Evolutionary conservation across 2,329 filamentous ascomycete genomes (phyloP), one percentile per base, ranked within the genome.

Genomic region (Alternaria arborescens): DNA sequence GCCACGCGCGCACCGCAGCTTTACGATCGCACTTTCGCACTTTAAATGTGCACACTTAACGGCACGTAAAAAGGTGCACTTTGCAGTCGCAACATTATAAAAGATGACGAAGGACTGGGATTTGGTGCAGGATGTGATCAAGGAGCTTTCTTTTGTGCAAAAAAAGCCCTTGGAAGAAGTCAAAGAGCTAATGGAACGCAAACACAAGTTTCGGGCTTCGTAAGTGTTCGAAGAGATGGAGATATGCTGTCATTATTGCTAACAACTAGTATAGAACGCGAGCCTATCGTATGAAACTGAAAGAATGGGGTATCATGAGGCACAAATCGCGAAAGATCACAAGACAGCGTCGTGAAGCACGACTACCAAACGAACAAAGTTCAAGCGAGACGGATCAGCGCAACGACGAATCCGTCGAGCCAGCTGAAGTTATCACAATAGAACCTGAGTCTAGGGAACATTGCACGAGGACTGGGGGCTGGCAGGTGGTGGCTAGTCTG

Each of bases 211-310:
- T 36, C 68, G 66, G 40, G 75, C 76, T 52, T 78, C 76, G 76
- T 78, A 61, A 65, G 75, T 72, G 8, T 8, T 28, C 20, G 32
- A 16, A 20, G 18, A 7, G 8, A 10, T 52, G n/a, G 5, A 8
- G 8, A 16, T 36, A 5, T 18, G 14, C 18, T 28, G 16, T 16
- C 42, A 34, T n/a, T 32, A 7, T 26, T 36, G 12, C 62, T 68
- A 11, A 68, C 24, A 7, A 8, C 24, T 0, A 3, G 16, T n/a
- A 20, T 30, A 77, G 76, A 1, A 78, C 74, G 7, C 64, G 76
- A 52, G 74, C 76, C 12, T 78, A 77, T 64, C 71, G 75, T 14
- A 76, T 77, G 72, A 78, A 77, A 54, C 42, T 78, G 40, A 77
- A 76, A 60, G 75, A 78, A 56, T 78, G 75, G 75, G 74, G 74